phyloP scores from a whole-genome alignment of 352 stramenopile genomes.

The Thraustochytrium sp. region DNA sequence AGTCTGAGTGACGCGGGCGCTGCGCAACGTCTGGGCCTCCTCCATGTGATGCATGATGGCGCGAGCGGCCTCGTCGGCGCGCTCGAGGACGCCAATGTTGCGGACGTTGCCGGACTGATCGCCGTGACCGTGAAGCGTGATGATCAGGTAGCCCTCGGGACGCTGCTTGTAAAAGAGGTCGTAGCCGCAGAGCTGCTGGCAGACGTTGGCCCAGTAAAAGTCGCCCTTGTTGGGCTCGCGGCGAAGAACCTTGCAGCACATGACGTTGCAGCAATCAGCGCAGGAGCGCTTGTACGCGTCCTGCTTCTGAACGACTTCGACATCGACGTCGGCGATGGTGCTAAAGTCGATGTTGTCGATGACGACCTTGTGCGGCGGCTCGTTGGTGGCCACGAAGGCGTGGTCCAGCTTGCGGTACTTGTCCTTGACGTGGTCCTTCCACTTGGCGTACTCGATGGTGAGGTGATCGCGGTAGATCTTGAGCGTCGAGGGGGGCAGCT shows the following conservation, averaged over 20 bases:
- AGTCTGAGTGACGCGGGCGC: background rate
- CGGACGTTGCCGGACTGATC: background rate
- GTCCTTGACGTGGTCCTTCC: background rate
- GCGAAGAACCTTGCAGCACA: background rate
- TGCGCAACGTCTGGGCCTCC: background rate
- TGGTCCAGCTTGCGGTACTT: conserved; percentile 17
- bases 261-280: background rate
- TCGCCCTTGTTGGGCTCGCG: conserved; percentile 13
- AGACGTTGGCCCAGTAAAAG: conserved; percentile 19
- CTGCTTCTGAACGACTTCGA: background rate
- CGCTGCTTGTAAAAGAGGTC: conserved; percentile 21
- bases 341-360: conserved; percentile 31
- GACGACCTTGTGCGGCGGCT: background rate
- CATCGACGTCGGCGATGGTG: conserved; percentile 22
- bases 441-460: background rate
- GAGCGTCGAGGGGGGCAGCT: conserved; percentile 3
- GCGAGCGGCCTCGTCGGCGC: background rate
- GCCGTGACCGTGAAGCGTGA: background rate
- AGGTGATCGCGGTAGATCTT: conserved; percentile 27
- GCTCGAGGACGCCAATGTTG: background rate
- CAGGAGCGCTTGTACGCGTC: background rate
- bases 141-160: background rate
- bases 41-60: conserved; percentile 9
- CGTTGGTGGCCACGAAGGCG: background rate
- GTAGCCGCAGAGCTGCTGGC: conserved; percentile 4